Evolutionary conservation across 2,329 filamentous ascomycete species (phyloP), one percentile per base, ranked within the genome.

Genomic region (Pseudogymnoascus sp.): DNA sequence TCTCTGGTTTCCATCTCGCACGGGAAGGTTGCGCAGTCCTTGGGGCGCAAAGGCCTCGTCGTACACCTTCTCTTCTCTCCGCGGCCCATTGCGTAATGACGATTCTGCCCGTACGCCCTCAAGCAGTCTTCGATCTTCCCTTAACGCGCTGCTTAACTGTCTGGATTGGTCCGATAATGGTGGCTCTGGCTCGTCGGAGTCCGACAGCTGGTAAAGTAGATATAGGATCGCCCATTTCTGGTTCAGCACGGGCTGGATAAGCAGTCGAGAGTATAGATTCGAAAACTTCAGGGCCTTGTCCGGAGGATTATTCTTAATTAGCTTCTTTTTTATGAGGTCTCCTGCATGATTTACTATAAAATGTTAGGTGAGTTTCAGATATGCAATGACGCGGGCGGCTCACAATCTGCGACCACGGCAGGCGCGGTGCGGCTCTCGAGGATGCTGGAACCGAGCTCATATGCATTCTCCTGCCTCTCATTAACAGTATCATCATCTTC

Each of bases 141-240:
- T 57, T 16, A 63, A 18, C 12, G 71, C 68, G 57, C 69, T 71
- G 30, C 33, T 38, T 18, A 58, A n/a, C 11, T 38, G 30, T 22
- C 33, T 58, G 4, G 38, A 47, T 60, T 30, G 54, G 36, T 36
- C 18, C 14, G 36, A 58, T 28, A 38, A 16, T 35, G 54, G 54
- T 16, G 35, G 28, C 39, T 60, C 25, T 18, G 59, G 41, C 12
- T 57, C 59, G 3, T 58, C 30, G 3, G 83, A 85, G 70, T 92
- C 89, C 64, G 90, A 86, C 57, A 97, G 82, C 68, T 90, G 86
- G 72, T 94, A 89, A 41, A 99, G 83, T 41, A 99, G 85, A 72
- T 95, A 95, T 18, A 99, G 80, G 66, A 99, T 97, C 2, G 89
- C 91, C 92, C 92, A 97, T 81, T 99, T 99, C 74, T 96, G 89